phyloP scores from a whole-genome alignment of 805 yeast species.

The Candida vaughaniae region DNA sequence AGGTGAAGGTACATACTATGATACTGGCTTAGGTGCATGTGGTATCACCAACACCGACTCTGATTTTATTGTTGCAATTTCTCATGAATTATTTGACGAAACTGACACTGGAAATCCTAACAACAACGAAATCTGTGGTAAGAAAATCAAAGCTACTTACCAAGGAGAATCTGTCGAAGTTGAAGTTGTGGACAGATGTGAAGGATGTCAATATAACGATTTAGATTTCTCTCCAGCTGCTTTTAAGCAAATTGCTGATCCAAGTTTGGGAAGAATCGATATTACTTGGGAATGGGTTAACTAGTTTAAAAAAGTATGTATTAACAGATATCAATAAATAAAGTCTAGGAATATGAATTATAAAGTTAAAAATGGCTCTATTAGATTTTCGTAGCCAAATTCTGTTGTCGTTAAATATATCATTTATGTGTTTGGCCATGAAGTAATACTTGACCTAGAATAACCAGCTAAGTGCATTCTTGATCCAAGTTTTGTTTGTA shows the following conservation, averaged over 20 bases:
- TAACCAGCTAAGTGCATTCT: slow-evolving; percentile 11
- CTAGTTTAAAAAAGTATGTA: not conserved
- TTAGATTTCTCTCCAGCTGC: slow-evolving; percentile 65
- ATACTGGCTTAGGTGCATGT: slow-evolving; percentile 53
- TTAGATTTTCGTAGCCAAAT: no score
- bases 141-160: slow-evolving; percentile 45
- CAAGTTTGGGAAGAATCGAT: slow-evolving; percentile 51
- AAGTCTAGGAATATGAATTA: no score
- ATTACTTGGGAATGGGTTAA: slow-evolving; percentile 47
- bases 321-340: not conserved
- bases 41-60: slow-evolving; percentile 44
- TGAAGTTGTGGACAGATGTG: slow-evolving; percentile 57
- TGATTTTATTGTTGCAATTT: slow-evolving; percentile 56
- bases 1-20: slow-evolving; percentile 48
- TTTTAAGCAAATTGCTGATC: slow-evolving; percentile 49
- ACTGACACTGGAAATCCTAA: slow-evolving; percentile 39
- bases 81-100: slow-evolving; percentile 39
- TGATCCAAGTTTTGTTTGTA: slow-evolving; percentile 4
- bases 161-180: slow-evolving; percentile 54
- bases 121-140: slow-evolving; percentile 53
- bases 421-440: no score
- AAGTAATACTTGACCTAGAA: no score
- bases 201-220: slow-evolving; percentile 48
- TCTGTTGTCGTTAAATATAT: no score
- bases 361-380: no score